phyloP scores from a whole-genome alignment of 1,284 basidiomycete species.

The Ganoderma lingzhi region DNA sequence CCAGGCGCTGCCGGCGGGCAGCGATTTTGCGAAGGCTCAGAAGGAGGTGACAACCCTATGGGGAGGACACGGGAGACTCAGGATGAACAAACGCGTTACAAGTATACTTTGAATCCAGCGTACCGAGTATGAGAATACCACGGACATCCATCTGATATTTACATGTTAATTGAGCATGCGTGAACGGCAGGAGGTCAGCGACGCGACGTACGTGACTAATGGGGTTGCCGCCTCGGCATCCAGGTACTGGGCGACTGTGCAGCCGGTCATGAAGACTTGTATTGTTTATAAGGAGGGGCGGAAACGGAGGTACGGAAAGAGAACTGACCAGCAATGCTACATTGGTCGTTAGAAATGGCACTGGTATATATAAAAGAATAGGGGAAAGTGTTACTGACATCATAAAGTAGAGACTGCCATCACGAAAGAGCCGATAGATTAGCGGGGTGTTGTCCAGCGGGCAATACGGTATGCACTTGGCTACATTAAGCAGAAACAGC shows the following conservation, averaged over 20 bases:
- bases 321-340: constrained; percentile 21
- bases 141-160: constrained; percentile 24
- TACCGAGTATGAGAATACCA: constrained; percentile 30
- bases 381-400: constrained; percentile 18
- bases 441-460: constrained; percentile 27
- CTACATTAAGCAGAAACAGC: constrained; percentile 26
- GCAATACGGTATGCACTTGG: constrained; percentile 29
- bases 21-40: constrained; percentile 29
- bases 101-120: not conserved
- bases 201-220: constrained; percentile 12
- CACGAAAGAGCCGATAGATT: constrained; percentile 28
- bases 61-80: too few species aligned
- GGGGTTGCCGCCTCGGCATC: not conserved
- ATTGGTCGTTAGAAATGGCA: not conserved
- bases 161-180: not conserved
- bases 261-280: constrained; percentile 23
- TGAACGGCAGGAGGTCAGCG: not conserved
- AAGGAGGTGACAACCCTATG: constrained; percentile 29
- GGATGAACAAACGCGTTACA: too few species aligned
- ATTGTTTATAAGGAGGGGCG: not conserved
- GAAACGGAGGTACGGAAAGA: too few species aligned
- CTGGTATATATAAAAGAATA: too few species aligned
- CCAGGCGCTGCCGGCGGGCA: constrained; percentile 22
- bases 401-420: constrained; percentile 26
- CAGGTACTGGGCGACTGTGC: constrained; percentile 17